Base-by-base conservation (phyloP, 306 rosid species). In the Prunus salicina region DNA sequence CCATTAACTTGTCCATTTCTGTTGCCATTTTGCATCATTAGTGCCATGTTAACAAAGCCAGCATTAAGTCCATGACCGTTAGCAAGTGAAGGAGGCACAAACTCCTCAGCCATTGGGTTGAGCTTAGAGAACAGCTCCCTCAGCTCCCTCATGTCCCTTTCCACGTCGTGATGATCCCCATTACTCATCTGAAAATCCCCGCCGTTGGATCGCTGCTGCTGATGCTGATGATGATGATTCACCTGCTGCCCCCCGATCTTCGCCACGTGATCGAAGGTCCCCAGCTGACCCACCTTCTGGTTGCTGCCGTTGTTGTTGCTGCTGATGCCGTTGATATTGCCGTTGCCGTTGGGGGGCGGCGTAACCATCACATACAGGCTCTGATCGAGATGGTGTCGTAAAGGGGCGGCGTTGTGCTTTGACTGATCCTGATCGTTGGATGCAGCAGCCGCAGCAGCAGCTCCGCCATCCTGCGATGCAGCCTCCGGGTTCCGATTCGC, bases 61-160 rank as follows among this genome's bases (percentile, higher is more conserved):
- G 73, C 73, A 73, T 30, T 80, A 62, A 75, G 24, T 63, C 84
- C 84, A 38, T 62, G 71, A n/a, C 46, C 20, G 72, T 43, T 80
- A 45, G 80, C 76, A 65, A 71, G 84, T 1, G 84, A 81, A 0
- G 84, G 81, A 18, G 84, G 84, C 52, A 81, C 84, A 50, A 81
- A 81, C 81, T 81, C 84, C 84, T 76, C 84, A 6, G 84, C 84
- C 84, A 81, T 81, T 52, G 84, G 84, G 13, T 81, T 81, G 62
- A 81, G 84, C 81, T 81, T 81, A 7, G 84, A 81, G 74, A 81
- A 81, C 4, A 81, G 81, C 81, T 81, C 84, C 73, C 84, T 81
- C 70, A 81, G 71, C 70, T 81, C 84, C 74, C 81, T 71, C 84
- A 81, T 76, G 55, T 81, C 84, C 74, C 84, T 51, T 50, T 76